Percentiles rank a stretch among this genome's conserved stretches.
These are phyloP conservation scores for Cymbidium sinense DNA, from an alignment of 106 monocot genomes.

Conservation along the genomic window DNA sequence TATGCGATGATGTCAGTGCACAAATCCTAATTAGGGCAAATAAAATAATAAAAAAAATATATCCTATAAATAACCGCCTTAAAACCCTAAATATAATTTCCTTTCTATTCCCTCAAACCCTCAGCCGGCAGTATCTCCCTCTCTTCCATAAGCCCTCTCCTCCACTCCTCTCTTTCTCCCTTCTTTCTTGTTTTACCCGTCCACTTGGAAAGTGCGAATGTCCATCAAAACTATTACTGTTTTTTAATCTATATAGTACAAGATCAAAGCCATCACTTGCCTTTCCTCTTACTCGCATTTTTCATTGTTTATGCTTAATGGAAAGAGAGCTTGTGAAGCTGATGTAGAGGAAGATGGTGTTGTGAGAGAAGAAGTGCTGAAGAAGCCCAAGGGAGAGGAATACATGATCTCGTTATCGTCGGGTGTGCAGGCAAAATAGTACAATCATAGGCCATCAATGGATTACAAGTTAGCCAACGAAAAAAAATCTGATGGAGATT, in stretches of 20 bases:
- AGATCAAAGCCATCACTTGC: background rate
- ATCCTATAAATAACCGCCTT: too few relatives aligned
- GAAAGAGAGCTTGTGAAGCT: constrained; percentile 36
- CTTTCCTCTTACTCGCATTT: background rate
- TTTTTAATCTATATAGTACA: background rate
- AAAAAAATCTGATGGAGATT: constrained; percentile 38
- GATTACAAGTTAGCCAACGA: constrained; percentile 23
- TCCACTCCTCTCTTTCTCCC: background rate
- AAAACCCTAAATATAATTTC: too few relatives aligned
- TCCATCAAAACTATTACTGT: background rate
- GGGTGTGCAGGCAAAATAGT: constrained; percentile 9
- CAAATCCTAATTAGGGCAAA: too few relatives aligned
- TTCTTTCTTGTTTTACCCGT: background rate
- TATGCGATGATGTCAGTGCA: too few relatives aligned
- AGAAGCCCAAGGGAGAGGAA: constrained; percentile 28
- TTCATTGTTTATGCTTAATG: constrained; percentile 17
- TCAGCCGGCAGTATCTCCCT: too few relatives aligned
- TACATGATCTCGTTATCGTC: constrained; percentile 27
- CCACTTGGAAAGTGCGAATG: background rate
- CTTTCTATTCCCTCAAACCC: too few relatives aligned
- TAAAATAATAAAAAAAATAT: too few relatives aligned
- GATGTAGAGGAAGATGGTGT: constrained; percentile 16
- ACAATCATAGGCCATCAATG: constrained; percentile 21
- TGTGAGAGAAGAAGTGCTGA: constrained; percentile 14
- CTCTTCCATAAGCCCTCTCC: too few relatives aligned